phyloP scores from a whole-genome alignment of 2,329 filamentous ascomycete genomes.

The Aureobasidium subglaciale region DNA sequence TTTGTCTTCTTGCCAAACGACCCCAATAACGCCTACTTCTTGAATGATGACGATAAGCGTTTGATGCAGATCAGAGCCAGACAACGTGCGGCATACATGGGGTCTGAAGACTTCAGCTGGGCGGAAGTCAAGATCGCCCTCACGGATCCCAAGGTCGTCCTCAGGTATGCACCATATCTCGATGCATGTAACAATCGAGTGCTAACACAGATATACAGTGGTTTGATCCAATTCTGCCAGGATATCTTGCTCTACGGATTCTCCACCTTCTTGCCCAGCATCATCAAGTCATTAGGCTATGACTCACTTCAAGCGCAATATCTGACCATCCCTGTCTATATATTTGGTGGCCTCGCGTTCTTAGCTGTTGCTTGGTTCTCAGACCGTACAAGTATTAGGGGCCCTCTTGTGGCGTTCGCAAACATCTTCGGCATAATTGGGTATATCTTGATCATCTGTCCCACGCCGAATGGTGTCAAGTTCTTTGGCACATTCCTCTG shows the following conservation, averaged over 20 bases:
- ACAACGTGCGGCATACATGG: conserved; percentile 43
- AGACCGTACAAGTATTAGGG: conserved; percentile 32
- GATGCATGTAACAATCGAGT: not conserved
- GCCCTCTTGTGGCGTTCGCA: conserved; percentile 19
- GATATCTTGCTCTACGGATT: conserved; percentile 51
- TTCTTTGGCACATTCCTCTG: conserved; percentile 24
- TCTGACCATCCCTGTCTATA: conserved; percentile 51
- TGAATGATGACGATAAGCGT: conserved; percentile 39
- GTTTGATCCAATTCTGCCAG: conserved; percentile 45
- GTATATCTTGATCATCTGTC: conserved; percentile 21
- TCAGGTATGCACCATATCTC: conserved; percentile 26
- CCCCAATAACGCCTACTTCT: conserved; percentile 38
- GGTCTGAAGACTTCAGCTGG: conserved; percentile 45
- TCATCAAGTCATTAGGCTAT: conserved; percentile 48
- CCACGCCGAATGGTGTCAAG: conserved; percentile 19
- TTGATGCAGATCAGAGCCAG: conserved; percentile 44
- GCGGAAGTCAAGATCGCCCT: conserved; percentile 42
- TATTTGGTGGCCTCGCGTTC: conserved; percentile 43
- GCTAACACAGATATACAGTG: conserved; percentile 17
- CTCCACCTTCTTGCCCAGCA: conserved; percentile 51
- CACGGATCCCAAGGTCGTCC: conserved; percentile 45
- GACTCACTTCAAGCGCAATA: conserved; percentile 45
- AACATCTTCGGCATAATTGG: conserved; percentile 21
- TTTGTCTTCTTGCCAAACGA: conserved; percentile 33
- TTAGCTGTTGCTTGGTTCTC: conserved; percentile 41